Base-by-base conservation (phyloP, 2,329 filamentous ascomycete genomes). In the Calonectria montana region DNA sequence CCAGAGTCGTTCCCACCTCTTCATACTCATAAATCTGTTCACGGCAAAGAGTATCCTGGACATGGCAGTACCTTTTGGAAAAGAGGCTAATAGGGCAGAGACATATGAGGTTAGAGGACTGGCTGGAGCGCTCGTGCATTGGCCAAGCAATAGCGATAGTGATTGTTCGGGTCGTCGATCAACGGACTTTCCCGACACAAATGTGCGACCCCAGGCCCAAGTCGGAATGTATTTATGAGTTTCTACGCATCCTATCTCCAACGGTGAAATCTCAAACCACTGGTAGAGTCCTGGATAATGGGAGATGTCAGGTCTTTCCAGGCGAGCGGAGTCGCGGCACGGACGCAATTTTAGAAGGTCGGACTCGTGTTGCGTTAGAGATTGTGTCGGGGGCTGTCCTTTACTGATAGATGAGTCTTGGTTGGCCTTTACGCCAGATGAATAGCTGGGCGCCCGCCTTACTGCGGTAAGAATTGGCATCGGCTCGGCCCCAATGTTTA, bases 141-240 rank as follows among this genome's bases (percentile, higher is more conserved):
- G 77, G 0, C 77, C 77, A 0, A 78, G 1, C 0, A 78, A 3
- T 0, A 78, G 47, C 0, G 77, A 72, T n/a, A 78, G 68, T 0
- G 77, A 75, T 8, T 78, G 77, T 21, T 78, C 77, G 0, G 77
- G 77, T 0, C 69, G 69, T 0, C 77, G 71, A 3, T 77, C 77
- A 2, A 77, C 67, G 0, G 77, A 78, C 1, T 59, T 37, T 0
- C 77, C 77, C 1, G 77, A 78, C 2, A 74, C 39, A 16, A 78
- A 78, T 0, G 75, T 77, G 1, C 77, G 77, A 0, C 77, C 77
- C 77, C 77, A 78, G 2, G 77, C 48, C 77, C 77, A 78, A 0
- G 77, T 70, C 0, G 77, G 77, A 1, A 78, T 70, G 1, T 77
- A 78, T 0, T 75, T 76, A 0, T 71, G 72, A 4, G 75, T 50